Percentiles rank a stretch among this genome's conserved stretches.
Conservation (phyloP, 163 green algal genomes). For the Smithsoniella earleae region DNA sequence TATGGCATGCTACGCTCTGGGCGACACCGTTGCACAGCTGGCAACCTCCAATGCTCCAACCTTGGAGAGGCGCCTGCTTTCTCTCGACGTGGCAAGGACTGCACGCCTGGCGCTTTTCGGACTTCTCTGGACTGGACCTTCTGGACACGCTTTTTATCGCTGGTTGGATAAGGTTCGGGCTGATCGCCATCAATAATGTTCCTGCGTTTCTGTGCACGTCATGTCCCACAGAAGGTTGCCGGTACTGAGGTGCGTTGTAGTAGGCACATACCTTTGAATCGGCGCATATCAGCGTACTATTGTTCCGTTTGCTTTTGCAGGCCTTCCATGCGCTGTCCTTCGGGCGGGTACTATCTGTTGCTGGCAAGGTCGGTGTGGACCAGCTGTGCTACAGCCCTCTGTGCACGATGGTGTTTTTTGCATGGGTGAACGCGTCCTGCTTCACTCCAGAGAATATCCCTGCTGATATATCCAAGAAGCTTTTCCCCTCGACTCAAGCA, state of each 20-base stretch:
- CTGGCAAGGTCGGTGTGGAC: slow-evolving; percentile 23
- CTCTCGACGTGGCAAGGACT: not conserved
- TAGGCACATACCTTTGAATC: too few species aligned
- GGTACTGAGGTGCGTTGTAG: too few species aligned
- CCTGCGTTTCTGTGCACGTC: not conserved
- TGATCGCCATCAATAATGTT: not conserved
- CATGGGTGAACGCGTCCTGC: slow-evolving; percentile 8
- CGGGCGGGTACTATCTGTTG: not conserved
- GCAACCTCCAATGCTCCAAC: slow-evolving; percentile 6
- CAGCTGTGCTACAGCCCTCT: slow-evolving; percentile 15
- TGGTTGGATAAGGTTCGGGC: slow-evolving; percentile 5
- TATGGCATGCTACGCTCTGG: slow-evolving; percentile 9
- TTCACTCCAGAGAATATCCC: not conserved
- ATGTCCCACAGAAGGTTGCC: too few species aligned
- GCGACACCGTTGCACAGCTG: slow-evolving; percentile 5
- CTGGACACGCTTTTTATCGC: not conserved
- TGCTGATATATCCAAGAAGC: slow-evolving; percentile 17
- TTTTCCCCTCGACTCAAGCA: not conserved
- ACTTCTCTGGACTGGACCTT: slow-evolving; percentile 12
- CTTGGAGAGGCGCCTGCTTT: not conserved
- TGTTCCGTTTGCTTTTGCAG: too few species aligned
- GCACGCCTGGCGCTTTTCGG: slow-evolving; percentile 17
- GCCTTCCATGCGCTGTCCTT: not conserved
- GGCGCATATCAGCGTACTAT: too few species aligned
- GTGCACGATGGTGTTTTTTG: slow-evolving; percentile 17